Percentiles rank a stretch among this genome's conserved stretches.
These are phyloP conservation scores for Pleurotus eryngii DNA, from an alignment of 768 basidiomycete species.

Conservation along the genomic window DNA sequence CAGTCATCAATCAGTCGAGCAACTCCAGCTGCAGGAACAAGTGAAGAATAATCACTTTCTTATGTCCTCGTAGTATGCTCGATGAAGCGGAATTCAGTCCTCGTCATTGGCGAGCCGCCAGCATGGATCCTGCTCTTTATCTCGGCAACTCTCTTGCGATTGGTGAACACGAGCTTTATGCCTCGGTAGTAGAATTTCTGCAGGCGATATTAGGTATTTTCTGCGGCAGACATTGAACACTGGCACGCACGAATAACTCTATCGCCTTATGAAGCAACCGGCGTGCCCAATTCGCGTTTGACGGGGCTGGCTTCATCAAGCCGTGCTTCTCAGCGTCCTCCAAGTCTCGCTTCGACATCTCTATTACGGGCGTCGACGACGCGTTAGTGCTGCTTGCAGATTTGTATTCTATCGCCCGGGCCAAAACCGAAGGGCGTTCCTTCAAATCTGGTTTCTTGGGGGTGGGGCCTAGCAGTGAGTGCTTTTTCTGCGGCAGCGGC, in stretches of 20 bases:
- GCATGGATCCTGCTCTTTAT: slow-evolving; percentile 54
- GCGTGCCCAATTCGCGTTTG: slow-evolving; percentile 53
- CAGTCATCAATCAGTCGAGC: too few relatives aligned
- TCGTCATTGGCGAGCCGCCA: slow-evolving; percentile 61
- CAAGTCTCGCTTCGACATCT: slow-evolving; percentile 59
- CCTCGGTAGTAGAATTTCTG: slow-evolving; percentile 87
- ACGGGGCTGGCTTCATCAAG: slow-evolving; percentile 63
- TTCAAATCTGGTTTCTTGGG: slow-evolving; percentile 33
- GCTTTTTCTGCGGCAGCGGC: slow-evolving; percentile 26
- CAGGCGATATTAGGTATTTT: not conserved
- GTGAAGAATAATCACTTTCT: slow-evolving; percentile 47
- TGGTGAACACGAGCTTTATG: slow-evolving; percentile 64
- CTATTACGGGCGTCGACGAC: slow-evolving; percentile 19
- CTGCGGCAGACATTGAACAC: too few relatives aligned
- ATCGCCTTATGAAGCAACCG: slow-evolving; percentile 47
- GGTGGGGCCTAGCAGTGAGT: slow-evolving; percentile 61
- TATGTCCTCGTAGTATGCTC: slow-evolving; percentile 63
- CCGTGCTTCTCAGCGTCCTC: slow-evolving; percentile 65
- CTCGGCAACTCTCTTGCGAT: slow-evolving; percentile 49
- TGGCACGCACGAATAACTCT: slow-evolving; percentile 38
- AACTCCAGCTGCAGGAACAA: not conserved
- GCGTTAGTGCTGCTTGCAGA: slow-evolving; percentile 7
- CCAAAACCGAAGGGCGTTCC: too few relatives aligned
- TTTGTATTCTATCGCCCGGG: too few relatives aligned
- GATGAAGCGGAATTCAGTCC: slow-evolving; percentile 70